Conservation (phyloP, 192 early-diverging fungal species). For the Endogone sp. region DNA sequence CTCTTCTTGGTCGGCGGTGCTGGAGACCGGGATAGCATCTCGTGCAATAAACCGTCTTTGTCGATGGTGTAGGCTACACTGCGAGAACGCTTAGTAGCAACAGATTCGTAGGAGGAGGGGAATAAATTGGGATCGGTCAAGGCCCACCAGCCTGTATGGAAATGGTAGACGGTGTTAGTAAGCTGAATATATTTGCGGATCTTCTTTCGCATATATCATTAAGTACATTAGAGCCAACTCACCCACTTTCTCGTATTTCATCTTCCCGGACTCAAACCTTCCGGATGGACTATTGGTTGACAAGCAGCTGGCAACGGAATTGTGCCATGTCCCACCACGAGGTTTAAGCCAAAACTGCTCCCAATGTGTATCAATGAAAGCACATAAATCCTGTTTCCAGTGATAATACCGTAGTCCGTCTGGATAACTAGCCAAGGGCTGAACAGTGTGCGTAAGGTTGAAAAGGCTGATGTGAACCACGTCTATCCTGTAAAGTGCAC, state of each 20-base stretch:
- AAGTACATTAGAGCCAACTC: conserved; percentile 48
- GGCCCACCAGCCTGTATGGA: background rate
- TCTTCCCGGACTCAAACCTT: conserved; percentile 49
- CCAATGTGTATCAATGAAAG: conserved; percentile 68
- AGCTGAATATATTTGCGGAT: too few relatives aligned
- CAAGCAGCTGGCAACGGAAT: conserved; percentile 53
- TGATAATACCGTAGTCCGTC: conserved; percentile 27
- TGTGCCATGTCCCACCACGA: conserved; percentile 58
- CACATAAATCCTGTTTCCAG: conserved; percentile 58
- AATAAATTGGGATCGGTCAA: background rate
- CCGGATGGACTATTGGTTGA: conserved; percentile 51
- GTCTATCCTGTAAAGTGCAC: conserved; percentile 30
- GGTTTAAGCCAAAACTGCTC: conserved; percentile 60
- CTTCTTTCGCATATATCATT: conserved; percentile 40
- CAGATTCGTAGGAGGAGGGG: background rate
- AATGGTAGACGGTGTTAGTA: conserved; percentile 20
- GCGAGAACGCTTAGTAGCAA: conserved; percentile 23
- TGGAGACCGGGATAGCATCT: background rate
- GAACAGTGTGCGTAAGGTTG: conserved; percentile 50
- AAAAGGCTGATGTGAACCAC: conserved; percentile 65
- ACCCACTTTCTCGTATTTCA: conserved; percentile 48
- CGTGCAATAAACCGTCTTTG: conserved; percentile 36
- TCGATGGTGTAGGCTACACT: conserved; percentile 31
- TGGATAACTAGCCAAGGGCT: conserved; percentile 19
- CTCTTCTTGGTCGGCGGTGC: background rate